Evolutionary conservation across 2,329 filamentous ascomycete genomes (phyloP), one percentile per base, ranked within the genome.

Genomic region (Penicillium sp.): DNA sequence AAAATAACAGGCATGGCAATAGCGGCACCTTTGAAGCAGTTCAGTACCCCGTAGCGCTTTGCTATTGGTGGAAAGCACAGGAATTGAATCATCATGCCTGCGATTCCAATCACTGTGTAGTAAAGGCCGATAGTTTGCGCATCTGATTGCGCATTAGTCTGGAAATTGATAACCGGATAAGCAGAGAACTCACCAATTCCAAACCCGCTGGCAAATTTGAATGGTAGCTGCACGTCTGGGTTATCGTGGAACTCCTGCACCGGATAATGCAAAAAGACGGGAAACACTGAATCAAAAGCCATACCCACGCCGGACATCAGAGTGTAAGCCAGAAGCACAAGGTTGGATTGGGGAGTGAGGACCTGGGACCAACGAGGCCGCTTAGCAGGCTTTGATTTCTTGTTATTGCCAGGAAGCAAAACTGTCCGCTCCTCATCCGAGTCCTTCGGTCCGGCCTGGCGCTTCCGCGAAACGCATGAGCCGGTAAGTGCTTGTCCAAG

Each of bases 211-310:
- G 80, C 78, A 63, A 96, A 96, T 62, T 88, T 86, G 62, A 96
- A 85, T 0, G 91, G 91, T 0, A 89, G 77, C 1, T 76, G 72
- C 9, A 82, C 74, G 0, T 79, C 72, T 0, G 82, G 81, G 49
- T 81, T 78, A 41, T 80, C 70, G 29, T 80, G 70, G 4, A 75
- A 69, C 4, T 77, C 64, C 59, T 83, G 77, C 1, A 70, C 70
- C 0, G 87, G 86, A 56, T 89, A 86, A 70, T 95, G 88, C 62
- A 96, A 80, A 67, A 95, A 95, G 0, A 96, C 89, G 3, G 90
- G 88, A 1, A 97, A 80, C 2, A 92, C 78, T 64, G 95, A 90
- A 69, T 97, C 92, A 64, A 84, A 96, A 0, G 89, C 84, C 33
- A 95, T 83, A 0, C 83, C 84, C 69, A 95, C 90, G 42, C 95